These are phyloP conservation scores for Elsinoe necatrix DNA, from an alignment of 2,329 filamentous ascomycete species.

Conservation along the genomic window DNA sequence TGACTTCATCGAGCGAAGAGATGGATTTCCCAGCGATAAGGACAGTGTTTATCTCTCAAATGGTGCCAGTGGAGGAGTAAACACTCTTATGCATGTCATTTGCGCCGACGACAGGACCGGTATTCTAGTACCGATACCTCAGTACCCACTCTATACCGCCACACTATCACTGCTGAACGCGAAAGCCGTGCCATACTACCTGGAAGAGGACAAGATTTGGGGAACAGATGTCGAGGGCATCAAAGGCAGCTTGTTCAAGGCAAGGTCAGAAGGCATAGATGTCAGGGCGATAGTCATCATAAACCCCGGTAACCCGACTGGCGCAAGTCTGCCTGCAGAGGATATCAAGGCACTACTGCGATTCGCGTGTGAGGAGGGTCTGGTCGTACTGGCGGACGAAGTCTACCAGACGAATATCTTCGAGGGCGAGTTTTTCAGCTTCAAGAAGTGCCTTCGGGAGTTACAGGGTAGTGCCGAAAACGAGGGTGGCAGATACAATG, in stretches of 20 bases:
- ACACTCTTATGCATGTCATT: constrained; percentile 84
- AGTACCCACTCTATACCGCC: constrained; percentile 96
- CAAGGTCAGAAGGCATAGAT: constrained; percentile 68
- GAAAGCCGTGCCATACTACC: constrained; percentile 81
- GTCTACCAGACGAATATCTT: constrained; percentile 99
- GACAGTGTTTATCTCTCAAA: constrained; percentile 81
- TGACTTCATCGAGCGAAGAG: constrained; percentile 79
- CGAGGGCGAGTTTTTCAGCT: constrained; percentile 84
- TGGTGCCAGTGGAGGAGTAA: constrained; percentile 89
- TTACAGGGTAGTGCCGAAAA: constrained; percentile 60
- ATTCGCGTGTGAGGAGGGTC: constrained; percentile 72
- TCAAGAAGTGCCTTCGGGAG: constrained; percentile 79
- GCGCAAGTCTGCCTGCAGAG: constrained; percentile 67
- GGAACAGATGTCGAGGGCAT: constrained; percentile 79
- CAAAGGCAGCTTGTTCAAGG: constrained; percentile 62
- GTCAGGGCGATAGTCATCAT: constrained; percentile 93
- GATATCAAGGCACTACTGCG: constrained; percentile 81
- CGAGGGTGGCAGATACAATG: constrained; percentile 66
- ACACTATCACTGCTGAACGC: constrained; percentile 80
- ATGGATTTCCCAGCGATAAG: constrained; percentile 76
- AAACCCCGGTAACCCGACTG: constrained; percentile 97
- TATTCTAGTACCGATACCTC: constrained; percentile 87
- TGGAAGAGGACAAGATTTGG: constrained; percentile 82
- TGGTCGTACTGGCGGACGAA: constrained; percentile 91
- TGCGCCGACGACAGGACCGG: constrained; percentile 69